Evolutionary conservation across 805 yeast species (phyloP).

Genomic region (Candida nanaspora): DNA sequence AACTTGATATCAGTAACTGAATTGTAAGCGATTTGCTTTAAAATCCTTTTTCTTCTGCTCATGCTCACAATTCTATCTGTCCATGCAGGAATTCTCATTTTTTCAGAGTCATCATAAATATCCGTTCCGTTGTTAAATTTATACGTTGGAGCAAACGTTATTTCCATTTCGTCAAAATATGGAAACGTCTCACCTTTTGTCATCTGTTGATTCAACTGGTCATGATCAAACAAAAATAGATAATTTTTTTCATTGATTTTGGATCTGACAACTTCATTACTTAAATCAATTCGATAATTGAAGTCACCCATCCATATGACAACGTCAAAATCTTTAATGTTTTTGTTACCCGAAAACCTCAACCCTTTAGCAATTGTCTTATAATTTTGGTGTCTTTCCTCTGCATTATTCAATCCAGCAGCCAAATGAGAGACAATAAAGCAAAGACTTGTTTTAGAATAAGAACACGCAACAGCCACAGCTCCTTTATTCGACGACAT

Average conservation of each 20-base stretch:
- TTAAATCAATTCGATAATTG: conserved; percentile 71
- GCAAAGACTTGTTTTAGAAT: conserved; percentile 57
- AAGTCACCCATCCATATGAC: conserved; percentile 92
- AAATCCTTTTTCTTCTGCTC: conserved; percentile 44
- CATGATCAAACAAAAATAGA: conserved; percentile 52
- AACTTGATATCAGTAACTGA: conserved; percentile 50
- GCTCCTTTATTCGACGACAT: conserved; percentile 63
- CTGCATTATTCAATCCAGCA: conserved; percentile 78
- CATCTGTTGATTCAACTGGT: conserved; percentile 77
- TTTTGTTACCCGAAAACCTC: conserved; percentile 50
- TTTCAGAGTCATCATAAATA: conserved; percentile 82
- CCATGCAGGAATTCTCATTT: conserved; percentile 95
- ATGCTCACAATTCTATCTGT: conserved; percentile 78
- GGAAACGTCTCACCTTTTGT: conserved; percentile 72
- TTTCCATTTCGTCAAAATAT: conserved; percentile 72
- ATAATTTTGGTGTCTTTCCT: conserved; percentile 82
- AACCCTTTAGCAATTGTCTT: conserved; percentile 69
- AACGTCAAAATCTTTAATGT: conserved; percentile 70
- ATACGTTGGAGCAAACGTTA: conserved; percentile 84
- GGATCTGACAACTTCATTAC: conserved; percentile 61
- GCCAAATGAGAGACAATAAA: conserved; percentile 86
- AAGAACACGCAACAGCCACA: conserved; percentile 48
- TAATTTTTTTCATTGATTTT: conserved; percentile 33
- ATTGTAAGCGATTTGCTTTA: conserved; percentile 56
- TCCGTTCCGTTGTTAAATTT: conserved; percentile 86